Percentiles rank a stretch among this genome's conserved stretches.
Evolutionary conservation across 1,139 yeast genomes (phyloP).

Genomic region (Suhomyces wounanorum): DNA sequence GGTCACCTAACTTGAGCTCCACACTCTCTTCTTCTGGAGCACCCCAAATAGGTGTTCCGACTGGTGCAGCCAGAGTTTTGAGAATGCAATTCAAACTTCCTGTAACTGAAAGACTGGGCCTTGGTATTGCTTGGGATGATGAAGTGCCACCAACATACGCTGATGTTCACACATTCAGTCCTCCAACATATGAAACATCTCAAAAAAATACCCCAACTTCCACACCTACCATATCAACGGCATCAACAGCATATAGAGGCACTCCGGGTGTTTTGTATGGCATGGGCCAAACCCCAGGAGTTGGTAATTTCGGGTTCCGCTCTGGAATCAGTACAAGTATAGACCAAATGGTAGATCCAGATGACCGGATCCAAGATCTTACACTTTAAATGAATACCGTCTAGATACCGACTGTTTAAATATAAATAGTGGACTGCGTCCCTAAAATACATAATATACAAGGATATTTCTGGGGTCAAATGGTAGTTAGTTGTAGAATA

Average conservation of each 20-base stretch:
- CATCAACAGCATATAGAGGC: conserved; percentile 19
- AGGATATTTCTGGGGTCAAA: background rate
- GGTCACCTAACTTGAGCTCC: conserved; percentile 8
- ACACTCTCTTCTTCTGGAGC: conserved; percentile 18
- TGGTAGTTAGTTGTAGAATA: background rate
- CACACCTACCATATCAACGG: conserved; percentile 22
- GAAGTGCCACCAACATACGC: conserved; percentile 97
- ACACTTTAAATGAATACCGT: conserved; percentile 4
- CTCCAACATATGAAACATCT: conserved; percentile 67
- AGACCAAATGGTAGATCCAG: conserved; percentile 34
- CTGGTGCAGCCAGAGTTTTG: conserved; percentile 92
- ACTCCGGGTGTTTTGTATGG: conserved; percentile 50
- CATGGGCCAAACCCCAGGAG: conserved; percentile 43
- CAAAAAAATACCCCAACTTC: conserved; percentile 24
- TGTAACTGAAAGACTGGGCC: conserved; percentile 86
- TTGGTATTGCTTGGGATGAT: conserved; percentile 98
- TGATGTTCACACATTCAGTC: conserved; percentile 78
- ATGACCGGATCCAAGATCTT: conserved; percentile 40
- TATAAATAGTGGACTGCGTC: background rate
- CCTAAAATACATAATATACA: conserved; percentile 6
- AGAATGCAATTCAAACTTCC: conserved; percentile 88
- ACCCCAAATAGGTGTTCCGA: conserved; percentile 63
- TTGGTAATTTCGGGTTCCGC: conserved; percentile 24
- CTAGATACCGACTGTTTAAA: background rate
- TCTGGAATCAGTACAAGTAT: conserved; percentile 22